Conservation (phyloP, 306 rosid species). For the Coriaria nepalensis region DNA sequence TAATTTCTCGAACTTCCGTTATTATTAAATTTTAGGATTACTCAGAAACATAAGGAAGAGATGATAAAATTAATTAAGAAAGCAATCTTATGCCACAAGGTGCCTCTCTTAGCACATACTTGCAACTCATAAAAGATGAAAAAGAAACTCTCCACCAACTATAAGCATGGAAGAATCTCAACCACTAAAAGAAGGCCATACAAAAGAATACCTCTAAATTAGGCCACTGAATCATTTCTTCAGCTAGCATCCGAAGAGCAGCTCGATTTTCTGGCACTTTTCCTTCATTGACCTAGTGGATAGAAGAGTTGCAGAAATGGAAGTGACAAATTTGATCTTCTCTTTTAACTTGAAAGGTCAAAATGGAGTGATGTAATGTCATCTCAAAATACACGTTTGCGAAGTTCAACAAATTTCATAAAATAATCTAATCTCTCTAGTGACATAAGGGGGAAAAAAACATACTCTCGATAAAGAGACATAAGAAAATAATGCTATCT, state of each 20-base stretch:
- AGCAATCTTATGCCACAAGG: no score
- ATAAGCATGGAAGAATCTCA: not conserved
- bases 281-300: constrained; percentile 69
- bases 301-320: constrained; percentile 7
- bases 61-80: no score
- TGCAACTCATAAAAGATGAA: no score
- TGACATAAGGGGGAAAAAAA: no score
- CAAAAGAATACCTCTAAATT: constrained; percentile 61
- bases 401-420: not conserved
- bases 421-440: not conserved
- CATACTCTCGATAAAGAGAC: no score
- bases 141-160: no score
- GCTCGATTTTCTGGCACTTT: constrained; percentile 51
- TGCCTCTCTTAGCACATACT: no score
- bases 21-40: no score
- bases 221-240: constrained; percentile 85
- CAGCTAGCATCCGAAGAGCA: constrained; percentile 70
- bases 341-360: not conserved
- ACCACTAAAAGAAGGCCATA: not conserved
- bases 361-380: no score
- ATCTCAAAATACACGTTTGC: not conserved
- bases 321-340: not conserved
- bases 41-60: no score
- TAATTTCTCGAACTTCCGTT: no score
- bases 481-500: no score